Evolutionary conservation across 2,329 filamentous ascomycete species (phyloP), one percentile per base, ranked within the genome.

Genomic region (Dactylellina drechsleri): DNA sequence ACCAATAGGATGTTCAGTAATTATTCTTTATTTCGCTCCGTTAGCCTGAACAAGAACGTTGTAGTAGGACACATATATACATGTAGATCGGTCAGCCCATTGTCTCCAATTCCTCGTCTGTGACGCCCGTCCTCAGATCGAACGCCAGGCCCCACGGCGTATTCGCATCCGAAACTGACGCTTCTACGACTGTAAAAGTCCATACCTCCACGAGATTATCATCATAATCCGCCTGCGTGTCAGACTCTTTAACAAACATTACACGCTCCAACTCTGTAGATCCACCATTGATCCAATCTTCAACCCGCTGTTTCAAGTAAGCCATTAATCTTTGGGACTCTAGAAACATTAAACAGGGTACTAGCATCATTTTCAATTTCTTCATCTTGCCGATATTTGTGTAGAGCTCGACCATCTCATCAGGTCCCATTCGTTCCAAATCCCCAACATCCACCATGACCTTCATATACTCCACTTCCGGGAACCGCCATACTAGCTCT

Each of bases 401-500:
- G 45, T 70, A 70, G 2, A 70, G 47, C n/a, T 53, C 54, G 18
- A 41, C 59, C 23, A 64, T 16, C 0, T 18, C 13, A 0, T 65
- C 18, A 1, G 28, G 20, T 1, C 40, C 26, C 12, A 65, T 16
- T 18, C 52, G 40, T n/a, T 41, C 61, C n/a, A 65, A 10, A 56
- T 59, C 53, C 10, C 47, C 47, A 23, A 50, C 58, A 18, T 50
- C 40, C 2, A 72, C 54, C 45, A 72, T 41, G 7, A 72, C 31
- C 40, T 66, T 65, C 16, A 72, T 20, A 31, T 23, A 18, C 23
- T 65, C 60, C 8, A 66, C 59, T 23, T 65, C 57, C 3, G 67
- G 67, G 28, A 62, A 72, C 12, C 67, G 52, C 67, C 31, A 60
- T 5, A 18, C 28, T 4, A 72, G 31, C 18, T 72, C 66, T 16